phyloP scores from a whole-genome alignment of 169 alveolate genomes.

The Babesia bigemina region DNA sequence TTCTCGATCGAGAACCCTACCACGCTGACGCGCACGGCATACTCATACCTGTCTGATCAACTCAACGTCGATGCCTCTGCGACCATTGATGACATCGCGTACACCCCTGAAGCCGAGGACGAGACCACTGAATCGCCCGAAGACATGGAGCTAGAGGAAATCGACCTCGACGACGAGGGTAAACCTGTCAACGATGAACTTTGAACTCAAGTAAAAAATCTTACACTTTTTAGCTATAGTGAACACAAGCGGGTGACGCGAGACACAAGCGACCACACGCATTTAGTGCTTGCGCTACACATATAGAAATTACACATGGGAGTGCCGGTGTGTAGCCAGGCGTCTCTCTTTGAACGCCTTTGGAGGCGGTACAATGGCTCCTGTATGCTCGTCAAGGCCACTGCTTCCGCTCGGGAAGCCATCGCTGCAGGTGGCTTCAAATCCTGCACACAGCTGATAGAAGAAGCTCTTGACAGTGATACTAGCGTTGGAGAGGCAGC shows the following conservation, averaged over 20 bases:
- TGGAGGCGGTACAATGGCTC: slow-evolving; percentile 18
- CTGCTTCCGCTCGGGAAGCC: slow-evolving; percentile 11
- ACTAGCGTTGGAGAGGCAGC: neutral
- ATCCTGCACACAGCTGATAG: slow-evolving; percentile 7
- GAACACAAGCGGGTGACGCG: neutral
- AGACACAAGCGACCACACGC: neutral
- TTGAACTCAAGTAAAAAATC: slow-evolving; percentile 2
- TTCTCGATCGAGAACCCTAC: slow-evolving; percentile 75
- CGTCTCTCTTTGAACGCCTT: slow-evolving; percentile 48
- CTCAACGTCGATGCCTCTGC: slow-evolving; percentile 32
- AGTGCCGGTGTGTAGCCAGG: slow-evolving; percentile 6
- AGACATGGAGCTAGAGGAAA: slow-evolving; percentile 23
- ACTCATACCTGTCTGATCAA: slow-evolving; percentile 32
- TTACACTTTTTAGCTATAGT: neutral
- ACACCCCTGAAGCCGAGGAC: slow-evolving; percentile 42
- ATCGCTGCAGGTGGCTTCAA: slow-evolving; percentile 21
- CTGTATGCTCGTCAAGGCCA: slow-evolving; percentile 42
- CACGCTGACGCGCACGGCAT: slow-evolving; percentile 34
- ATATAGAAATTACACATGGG: slow-evolving; percentile 2
- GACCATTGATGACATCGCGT: slow-evolving; percentile 38
- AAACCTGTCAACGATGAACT: slow-evolving; percentile 21
- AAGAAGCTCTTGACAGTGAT: neutral
- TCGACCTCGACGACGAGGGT: slow-evolving; percentile 23
- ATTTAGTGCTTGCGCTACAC: neutral
- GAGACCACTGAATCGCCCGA: slow-evolving; percentile 13